Percentiles rank a stretch among this genome's conserved stretches.
Conservation (phyloP, 148 eudicot genomes). For the Rhododendron kiyosumense region DNA sequence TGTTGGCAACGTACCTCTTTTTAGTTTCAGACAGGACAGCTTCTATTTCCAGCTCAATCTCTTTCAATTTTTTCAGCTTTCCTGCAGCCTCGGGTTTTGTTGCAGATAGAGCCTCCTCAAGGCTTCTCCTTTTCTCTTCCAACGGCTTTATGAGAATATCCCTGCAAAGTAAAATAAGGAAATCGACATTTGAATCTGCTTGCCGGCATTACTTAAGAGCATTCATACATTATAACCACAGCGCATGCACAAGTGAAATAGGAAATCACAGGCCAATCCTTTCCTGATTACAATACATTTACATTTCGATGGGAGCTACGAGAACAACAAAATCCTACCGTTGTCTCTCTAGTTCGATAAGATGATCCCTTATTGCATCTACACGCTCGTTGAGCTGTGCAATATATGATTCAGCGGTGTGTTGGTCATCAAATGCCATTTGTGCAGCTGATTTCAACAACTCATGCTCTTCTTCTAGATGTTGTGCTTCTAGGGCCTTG, state of each 20-base stretch:
- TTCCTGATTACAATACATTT: not conserved
- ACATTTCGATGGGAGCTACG: not conserved
- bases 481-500: slow-evolving; percentile 19
- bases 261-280: not conserved
- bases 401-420: slow-evolving; percentile 24
- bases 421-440: slow-evolving; percentile 39
- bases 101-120: slow-evolving; percentile 34
- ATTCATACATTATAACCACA: not conserved
- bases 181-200: not conserved
- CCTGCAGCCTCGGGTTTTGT: slow-evolving; percentile 27
- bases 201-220: not conserved
- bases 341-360: slow-evolving; percentile 31
- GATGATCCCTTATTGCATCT: slow-evolving; percentile 26
- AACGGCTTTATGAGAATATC: slow-evolving; percentile 22
- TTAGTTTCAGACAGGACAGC: slow-evolving; percentile 41
- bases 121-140: slow-evolving; percentile 35
- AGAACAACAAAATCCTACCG: slow-evolving; percentile 28
- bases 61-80: slow-evolving; percentile 42
- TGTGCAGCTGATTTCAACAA: slow-evolving; percentile 39
- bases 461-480: slow-evolving; percentile 33
- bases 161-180: slow-evolving; percentile 17
- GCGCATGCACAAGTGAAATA: not conserved
- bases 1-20: slow-evolving; percentile 34
- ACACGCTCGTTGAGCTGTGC: slow-evolving; percentile 31
- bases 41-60: slow-evolving; percentile 39